Evolutionary conservation across 169 alveolate genomes (phyloP).

Genomic region (Cryptosporidium sp.): DNA sequence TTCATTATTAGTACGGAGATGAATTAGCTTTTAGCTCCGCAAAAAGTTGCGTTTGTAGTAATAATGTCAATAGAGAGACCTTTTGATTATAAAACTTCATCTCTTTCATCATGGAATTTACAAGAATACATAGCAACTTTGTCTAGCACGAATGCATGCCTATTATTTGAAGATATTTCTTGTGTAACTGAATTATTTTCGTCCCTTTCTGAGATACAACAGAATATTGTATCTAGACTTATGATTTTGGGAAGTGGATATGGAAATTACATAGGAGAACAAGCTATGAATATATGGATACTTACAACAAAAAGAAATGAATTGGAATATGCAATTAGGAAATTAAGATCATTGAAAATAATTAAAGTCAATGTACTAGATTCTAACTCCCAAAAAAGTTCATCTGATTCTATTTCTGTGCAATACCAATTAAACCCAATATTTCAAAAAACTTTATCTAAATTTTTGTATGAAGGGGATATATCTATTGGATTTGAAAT

Average conservation of each 20-base stretch:
- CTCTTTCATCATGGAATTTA: slow-evolving; percentile 70
- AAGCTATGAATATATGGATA: slow-evolving; percentile 53
- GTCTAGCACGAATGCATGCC: slow-evolving; percentile 6
- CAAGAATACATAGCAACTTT: slow-evolving; percentile 61
- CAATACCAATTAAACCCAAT: slow-evolving; percentile 38
- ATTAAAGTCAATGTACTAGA: slow-evolving; percentile 30
- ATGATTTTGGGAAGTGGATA: slow-evolving; percentile 24
- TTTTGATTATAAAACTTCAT: neutral
- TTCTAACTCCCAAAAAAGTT: neutral
- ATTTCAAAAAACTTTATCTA: slow-evolving; percentile 51
- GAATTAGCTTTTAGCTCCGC: neutral
- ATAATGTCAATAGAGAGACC: neutral
- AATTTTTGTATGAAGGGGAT: slow-evolving; percentile 22
- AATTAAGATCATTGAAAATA: slow-evolving; percentile 52
- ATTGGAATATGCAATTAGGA: slow-evolving; percentile 33
- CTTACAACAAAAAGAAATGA: slow-evolving; percentile 28
- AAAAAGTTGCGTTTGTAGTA: too few relatives aligned
- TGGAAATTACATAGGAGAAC: slow-evolving; percentile 26
- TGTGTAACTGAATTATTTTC: slow-evolving; percentile 62
- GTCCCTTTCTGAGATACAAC: slow-evolving; percentile 60
- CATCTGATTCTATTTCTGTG: slow-evolving; percentile 15
- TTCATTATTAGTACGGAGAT: too few relatives aligned
- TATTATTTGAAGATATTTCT: slow-evolving; percentile 31
- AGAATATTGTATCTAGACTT: slow-evolving; percentile 46
- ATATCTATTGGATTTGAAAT: neutral